Conservation (phyloP, 2,329 filamentous ascomycete genomes). For the Talaromyces sp. region DNA sequence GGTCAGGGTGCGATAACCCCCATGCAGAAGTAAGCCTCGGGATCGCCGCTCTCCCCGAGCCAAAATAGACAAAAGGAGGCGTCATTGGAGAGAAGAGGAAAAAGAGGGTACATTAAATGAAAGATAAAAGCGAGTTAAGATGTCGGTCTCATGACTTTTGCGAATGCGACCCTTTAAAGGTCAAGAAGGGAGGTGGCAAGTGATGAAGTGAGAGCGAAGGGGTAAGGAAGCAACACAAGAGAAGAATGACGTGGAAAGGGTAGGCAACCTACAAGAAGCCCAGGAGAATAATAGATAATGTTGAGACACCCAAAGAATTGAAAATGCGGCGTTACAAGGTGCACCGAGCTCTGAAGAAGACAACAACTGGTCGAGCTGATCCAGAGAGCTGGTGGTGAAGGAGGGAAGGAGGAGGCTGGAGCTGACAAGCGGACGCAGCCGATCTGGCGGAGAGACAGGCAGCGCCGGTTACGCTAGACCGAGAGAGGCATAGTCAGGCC, state of each 20-base stretch:
- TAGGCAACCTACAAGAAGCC: constrained; percentile 42
- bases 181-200: constrained; percentile 5
- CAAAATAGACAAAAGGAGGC: not conserved
- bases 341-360: not conserved
- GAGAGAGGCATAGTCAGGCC: not conserved
- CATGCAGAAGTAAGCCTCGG: not conserved
- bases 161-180: not conserved
- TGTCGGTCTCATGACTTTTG: not conserved
- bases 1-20: not conserved
- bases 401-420: not conserved
- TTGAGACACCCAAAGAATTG: constrained; percentile 11
- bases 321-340: not conserved
- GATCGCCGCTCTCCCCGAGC: not conserved
- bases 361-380: not conserved
- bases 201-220: constrained; percentile 4
- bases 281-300: constrained; percentile 16
- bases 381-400: not conserved
- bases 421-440: not conserved
- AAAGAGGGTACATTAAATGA: not conserved
- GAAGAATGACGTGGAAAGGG: constrained; percentile 18
- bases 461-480: not conserved
- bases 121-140: not conserved
- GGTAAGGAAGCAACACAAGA: constrained; percentile 10
- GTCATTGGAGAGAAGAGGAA: constrained; percentile 1
- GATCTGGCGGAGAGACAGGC: not conserved